These are phyloP conservation scores for Fusarium sp. DNA, from an alignment of 2,329 filamentous ascomycete species.

Conservation along the genomic window DNA sequence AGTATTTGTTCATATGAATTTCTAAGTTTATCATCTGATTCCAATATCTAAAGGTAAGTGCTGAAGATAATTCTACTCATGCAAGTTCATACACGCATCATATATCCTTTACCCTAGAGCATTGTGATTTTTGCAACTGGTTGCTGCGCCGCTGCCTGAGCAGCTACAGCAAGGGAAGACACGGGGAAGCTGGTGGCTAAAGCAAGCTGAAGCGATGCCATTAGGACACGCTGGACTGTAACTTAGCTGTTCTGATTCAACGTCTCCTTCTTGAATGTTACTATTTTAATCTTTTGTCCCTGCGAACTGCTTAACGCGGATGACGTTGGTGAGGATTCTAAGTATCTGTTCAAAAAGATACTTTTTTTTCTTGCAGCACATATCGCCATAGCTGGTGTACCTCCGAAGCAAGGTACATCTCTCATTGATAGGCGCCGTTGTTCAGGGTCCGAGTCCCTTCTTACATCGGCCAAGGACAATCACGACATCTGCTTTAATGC, in stretches of 20 bases:
- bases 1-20: too few species aligned
- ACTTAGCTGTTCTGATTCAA: background rate
- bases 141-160: background rate
- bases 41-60: background rate
- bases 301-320: background rate
- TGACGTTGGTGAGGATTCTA: background rate
- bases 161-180: background rate
- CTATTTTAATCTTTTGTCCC: conserved; percentile 2
- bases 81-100: background rate
- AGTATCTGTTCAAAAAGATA: background rate
- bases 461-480: background rate
- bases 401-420: background rate
- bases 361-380: background rate
- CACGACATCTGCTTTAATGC: background rate
- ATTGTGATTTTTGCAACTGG: background rate
- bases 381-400: background rate
- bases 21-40: background rate
- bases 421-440: background rate
- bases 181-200: background rate
- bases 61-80: background rate
- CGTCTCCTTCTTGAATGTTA: background rate
- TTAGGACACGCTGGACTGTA: background rate
- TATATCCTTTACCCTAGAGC: background rate
- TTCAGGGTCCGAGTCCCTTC: background rate
- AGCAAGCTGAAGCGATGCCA: background rate